Conservation (phyloP, 2,329 filamentous ascomycete species). For the Fusarium pseudocircinatum region DNA sequence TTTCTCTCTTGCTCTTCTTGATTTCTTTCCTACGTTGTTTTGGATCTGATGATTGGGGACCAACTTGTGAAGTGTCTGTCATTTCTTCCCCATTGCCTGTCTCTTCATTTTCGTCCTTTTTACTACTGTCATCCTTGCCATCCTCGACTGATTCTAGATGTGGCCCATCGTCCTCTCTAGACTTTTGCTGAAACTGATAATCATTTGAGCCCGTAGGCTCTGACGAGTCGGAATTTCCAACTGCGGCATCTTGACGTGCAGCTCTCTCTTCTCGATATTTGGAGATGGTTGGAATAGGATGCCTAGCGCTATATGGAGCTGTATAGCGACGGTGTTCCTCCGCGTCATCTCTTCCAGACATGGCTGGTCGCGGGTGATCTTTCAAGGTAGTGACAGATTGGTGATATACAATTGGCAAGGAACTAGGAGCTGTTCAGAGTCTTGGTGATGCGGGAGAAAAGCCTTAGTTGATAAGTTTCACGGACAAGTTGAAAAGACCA, state of each 20-base stretch:
- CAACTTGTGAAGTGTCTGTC: slow-evolving; percentile 51
- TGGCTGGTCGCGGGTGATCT: slow-evolving; percentile 30
- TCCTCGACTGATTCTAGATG: slow-evolving; percentile 24
- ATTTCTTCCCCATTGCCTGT: slow-evolving; percentile 27
- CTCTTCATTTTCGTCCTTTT: slow-evolving; percentile 1
- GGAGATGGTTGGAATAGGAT: slow-evolving; percentile 60
- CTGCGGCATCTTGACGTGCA: slow-evolving; percentile 53
- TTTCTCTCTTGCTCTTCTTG: slow-evolving; percentile 56
- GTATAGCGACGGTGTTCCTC: slow-evolving; percentile 52
- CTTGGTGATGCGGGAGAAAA: slow-evolving; percentile 8
- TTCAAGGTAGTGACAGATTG: slow-evolving; percentile 1
- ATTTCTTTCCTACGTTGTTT: slow-evolving; percentile 60
- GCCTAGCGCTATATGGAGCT: slow-evolving; percentile 53
- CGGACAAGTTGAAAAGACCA: neutral
- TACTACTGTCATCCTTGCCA: slow-evolving; percentile 7
- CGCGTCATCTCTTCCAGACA: slow-evolving; percentile 51
- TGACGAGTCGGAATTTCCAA: slow-evolving; percentile 43
- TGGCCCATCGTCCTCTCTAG: slow-evolving; percentile 17
- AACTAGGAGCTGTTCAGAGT: neutral
- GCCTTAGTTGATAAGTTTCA: neutral
- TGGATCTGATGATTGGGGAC: slow-evolving; percentile 51
- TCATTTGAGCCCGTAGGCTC: slow-evolving; percentile 1
- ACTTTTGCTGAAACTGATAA: slow-evolving; percentile 23
- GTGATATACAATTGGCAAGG: neutral
- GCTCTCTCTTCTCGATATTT: slow-evolving; percentile 58